These are phyloP conservation scores for Pseudovirgaria hyperparasitica DNA, from an alignment of 2,329 filamentous ascomycete species.

Conservation along the genomic window DNA sequence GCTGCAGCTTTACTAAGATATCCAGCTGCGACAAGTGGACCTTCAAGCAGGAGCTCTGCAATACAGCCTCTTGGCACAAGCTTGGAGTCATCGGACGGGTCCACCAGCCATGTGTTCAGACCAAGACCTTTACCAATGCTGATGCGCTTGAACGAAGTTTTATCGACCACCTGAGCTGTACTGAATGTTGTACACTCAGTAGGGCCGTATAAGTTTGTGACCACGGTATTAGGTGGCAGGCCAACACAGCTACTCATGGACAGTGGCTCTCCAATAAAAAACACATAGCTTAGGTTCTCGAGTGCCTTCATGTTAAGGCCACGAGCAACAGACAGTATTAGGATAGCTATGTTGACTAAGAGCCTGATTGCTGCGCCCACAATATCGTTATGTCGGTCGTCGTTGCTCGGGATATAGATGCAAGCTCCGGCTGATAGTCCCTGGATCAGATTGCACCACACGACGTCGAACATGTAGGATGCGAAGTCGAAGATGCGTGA, in stretches of 20 bases:
- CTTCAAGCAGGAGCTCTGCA: constrained; percentile 35
- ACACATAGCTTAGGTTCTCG: too few relatives aligned
- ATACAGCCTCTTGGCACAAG: constrained; percentile 29
- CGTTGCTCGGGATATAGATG: constrained; percentile 41
- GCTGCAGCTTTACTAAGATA: constrained; percentile 24
- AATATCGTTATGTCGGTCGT: constrained; percentile 34
- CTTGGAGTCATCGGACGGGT: constrained; percentile 12
- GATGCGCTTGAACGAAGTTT: too few relatives aligned
- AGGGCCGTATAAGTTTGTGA: constrained; percentile 2
- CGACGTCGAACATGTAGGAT: too few relatives aligned
- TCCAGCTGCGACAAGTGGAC: constrained; percentile 30
- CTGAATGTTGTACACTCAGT: too few relatives aligned
- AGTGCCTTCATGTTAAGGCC: constrained; percentile 11
- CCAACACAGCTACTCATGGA: too few relatives aligned
- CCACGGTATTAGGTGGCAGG: constrained; percentile 8
- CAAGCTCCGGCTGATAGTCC: too few relatives aligned
- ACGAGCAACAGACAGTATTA: constrained; percentile 20
- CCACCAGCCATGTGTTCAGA: constrained; percentile 19
- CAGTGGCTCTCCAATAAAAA: constrained; percentile 9
- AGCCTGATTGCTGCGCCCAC: constrained; percentile 29
- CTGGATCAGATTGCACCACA: too few relatives aligned
- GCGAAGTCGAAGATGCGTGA: too few relatives aligned
- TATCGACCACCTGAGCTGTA: too few relatives aligned
- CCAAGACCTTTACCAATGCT: neutral
- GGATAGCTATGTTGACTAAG: constrained; percentile 14